Evolutionary conservation across 2,329 filamentous ascomycete genomes (phyloP).

Genomic region (Aspergillus aculeatinus): DNA sequence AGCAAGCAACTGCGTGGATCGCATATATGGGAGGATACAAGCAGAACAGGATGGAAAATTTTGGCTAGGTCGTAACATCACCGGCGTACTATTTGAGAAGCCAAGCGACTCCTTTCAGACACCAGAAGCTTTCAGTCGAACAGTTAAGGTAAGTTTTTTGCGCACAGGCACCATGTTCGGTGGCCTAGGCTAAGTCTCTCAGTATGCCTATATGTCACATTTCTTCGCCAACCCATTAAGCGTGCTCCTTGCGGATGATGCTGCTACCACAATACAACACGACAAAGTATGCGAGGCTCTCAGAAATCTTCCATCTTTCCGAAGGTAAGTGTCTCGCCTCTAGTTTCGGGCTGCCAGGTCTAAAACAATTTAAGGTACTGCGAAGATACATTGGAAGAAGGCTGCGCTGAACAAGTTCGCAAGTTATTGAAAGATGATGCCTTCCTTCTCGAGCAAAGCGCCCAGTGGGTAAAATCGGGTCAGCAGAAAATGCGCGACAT

Average conservation of each 20-base stretch:
- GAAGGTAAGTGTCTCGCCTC: conserved; percentile 33
- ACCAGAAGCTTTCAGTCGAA: conserved; percentile 54
- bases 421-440: conserved; percentile 52
- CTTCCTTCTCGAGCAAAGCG: conserved; percentile 45
- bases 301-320: conserved; percentile 59
- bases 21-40: conserved; percentile 43
- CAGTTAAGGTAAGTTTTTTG: conserved; percentile 46
- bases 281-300: conserved; percentile 54
- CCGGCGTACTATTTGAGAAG: conserved; percentile 53
- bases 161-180: not conserved
- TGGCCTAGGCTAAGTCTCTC: conserved; percentile 23
- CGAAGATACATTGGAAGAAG: conserved; percentile 44
- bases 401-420: conserved; percentile 37
- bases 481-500: conserved; percentile 41
- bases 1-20: conserved; percentile 48
- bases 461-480: conserved; percentile 39
- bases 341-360: not conserved
- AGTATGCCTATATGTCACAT: conserved; percentile 64
- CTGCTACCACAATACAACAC: conserved; percentile 28
- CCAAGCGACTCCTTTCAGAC: conserved; percentile 62
- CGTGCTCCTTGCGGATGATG: conserved; percentile 45
- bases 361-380: conserved; percentile 35
- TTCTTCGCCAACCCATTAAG: conserved; percentile 62
- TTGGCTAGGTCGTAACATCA: conserved; percentile 56
- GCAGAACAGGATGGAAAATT: conserved; percentile 37